Conservation (phyloP, 495 filamentous ascomycete species). For the Neurospora tetrasperma region DNA sequence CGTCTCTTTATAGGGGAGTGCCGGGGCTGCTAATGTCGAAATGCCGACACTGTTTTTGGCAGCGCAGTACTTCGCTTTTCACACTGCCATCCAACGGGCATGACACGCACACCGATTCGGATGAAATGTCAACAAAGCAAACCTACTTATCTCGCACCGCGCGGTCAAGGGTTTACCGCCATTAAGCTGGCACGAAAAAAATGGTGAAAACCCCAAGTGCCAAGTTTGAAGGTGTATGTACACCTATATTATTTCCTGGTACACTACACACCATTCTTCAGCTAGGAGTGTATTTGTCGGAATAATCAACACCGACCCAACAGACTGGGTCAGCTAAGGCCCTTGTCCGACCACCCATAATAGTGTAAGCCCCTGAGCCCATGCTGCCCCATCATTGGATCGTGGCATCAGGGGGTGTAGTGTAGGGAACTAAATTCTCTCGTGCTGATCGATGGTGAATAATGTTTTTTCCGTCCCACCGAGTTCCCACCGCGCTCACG, state of each 20-base stretch:
- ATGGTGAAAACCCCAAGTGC: background rate
- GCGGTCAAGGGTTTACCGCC: background rate
- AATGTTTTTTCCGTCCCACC: background rate
- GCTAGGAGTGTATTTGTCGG: background rate
- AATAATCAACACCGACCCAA: background rate
- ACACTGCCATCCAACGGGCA: background rate
- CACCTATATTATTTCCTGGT: background rate
- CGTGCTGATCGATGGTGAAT: background rate
- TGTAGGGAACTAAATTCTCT: background rate
- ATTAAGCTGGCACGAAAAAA: background rate
- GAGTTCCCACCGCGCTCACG: background rate
- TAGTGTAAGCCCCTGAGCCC: background rate
- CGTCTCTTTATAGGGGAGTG: background rate
- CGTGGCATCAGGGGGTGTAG: background rate
- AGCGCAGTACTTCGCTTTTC: too few relatives aligned
- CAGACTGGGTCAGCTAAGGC: background rate
- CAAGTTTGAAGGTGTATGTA: background rate
- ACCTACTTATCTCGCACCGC: background rate
- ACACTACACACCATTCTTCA: background rate
- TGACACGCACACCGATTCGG: background rate
- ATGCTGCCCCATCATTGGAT: background rate
- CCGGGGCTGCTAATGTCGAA: background rate
- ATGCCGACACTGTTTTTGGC: background rate
- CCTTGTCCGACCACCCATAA: background rate
- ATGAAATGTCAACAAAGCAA: background rate